Base-by-base conservation (phyloP, 768 basidiomycete genomes). In the Leccinum uliginosum region DNA sequence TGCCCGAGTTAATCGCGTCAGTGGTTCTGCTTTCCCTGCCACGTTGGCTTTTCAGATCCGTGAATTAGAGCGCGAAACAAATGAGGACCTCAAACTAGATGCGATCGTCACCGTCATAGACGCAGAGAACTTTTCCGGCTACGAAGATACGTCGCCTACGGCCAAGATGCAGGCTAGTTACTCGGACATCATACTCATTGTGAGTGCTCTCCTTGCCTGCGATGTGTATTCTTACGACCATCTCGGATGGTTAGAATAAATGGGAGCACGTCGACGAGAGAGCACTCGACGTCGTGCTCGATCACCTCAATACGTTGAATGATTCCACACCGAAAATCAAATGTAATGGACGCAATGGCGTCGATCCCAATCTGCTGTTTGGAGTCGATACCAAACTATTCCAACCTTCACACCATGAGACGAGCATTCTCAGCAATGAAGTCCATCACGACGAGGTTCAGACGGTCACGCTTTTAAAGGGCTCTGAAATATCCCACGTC, bases 91-190 rank as follows among this genome's bases (percentile, higher is more conserved):
- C 67, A 84, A 83, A 66, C 77, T 98, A 26, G 95, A 98, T 64
- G 89, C 91, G 0, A 95, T 97, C 56, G 78, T 94, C 40, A 98
- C 95, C 1, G 93, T 96, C 21, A 76, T 98, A 48, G 90, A 92
- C 67, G 89, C 91, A 1, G 91, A 92, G 72, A 96, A 96, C 71
- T 98, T 98, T 70, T 71, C 75, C 14, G 94, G 94, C 3, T 97
- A 97, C 70, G 94, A 97, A 66, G 95, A 98, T 67, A 87, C 84
- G 0, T 92, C 89, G 7, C 87, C 91, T 0, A 95, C 94, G 1
- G 93, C 94, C 21, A 91, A 84, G 68, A 93, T 96, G 86, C 87
- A 92, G 75, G 91, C 95, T n/a, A 89, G 88, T 66, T 98, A 96
- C 69, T 93, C 94, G 3, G 95, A 98, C 68, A 78, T 95, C 38